Evolutionary conservation across 441 rosid species (phyloP).

Genomic region (Aleurites moluccanus): DNA sequence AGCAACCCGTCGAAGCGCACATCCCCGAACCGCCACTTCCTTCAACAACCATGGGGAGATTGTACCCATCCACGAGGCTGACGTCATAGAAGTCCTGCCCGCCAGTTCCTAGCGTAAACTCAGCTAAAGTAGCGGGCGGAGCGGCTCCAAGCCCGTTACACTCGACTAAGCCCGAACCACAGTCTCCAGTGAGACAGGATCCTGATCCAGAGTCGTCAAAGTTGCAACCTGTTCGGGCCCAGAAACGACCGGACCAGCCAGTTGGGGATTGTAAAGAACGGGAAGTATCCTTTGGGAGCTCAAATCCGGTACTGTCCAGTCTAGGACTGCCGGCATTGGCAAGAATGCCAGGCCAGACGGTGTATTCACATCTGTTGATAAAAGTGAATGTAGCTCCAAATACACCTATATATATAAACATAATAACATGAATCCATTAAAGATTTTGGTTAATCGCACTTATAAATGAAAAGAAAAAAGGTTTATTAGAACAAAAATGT

Average conservation of each 20-base stretch:
- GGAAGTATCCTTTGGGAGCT: conserved; percentile 56
- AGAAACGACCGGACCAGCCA: conserved; percentile 97
- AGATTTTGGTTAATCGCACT: too few species aligned
- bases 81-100: conserved; percentile 89
- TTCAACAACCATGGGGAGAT: conserved; percentile 71
- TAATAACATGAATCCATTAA: too few species aligned
- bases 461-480: too few species aligned
- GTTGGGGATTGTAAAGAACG: conserved; percentile 61
- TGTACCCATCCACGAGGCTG: conserved; percentile 94
- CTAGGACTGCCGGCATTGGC: conserved; percentile 82
- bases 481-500: too few species aligned
- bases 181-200: conserved; percentile 78
- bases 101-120: conserved; percentile 81
- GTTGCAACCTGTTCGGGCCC: conserved; percentile 81
- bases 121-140: conserved; percentile 87
- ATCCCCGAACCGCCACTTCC: conserved; percentile 82
- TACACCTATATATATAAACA: conserved; percentile 20
- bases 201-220: conserved; percentile 58
- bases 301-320: conserved; percentile 74
- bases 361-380: conserved; percentile 74
- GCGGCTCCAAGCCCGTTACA: conserved; percentile 75
- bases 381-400: conserved; percentile 57
- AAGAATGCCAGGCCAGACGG: conserved; percentile 88
- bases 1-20: conserved; percentile 74
- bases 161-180: conserved; percentile 71